Evolutionary conservation across 2,329 filamentous ascomycete species (phyloP).

Genomic region (Aspergillus sp.): DNA sequence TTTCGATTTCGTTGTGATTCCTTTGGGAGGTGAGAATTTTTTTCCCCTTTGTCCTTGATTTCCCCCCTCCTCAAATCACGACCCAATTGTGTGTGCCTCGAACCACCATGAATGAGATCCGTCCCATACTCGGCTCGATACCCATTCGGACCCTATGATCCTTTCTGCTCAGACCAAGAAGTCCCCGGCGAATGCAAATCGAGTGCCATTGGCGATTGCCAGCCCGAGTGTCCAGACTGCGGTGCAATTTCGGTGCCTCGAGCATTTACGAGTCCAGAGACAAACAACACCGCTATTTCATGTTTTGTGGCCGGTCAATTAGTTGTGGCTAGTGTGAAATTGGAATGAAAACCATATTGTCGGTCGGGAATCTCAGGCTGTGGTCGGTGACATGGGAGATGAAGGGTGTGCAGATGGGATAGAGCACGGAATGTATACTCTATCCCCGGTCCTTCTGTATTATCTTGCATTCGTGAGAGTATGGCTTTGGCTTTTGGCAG

Average conservation of each 20-base stretch:
- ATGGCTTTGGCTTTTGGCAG: neutral
- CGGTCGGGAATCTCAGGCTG: neutral
- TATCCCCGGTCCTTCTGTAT: neutral
- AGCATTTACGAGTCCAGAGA: too few species aligned
- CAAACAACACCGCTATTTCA: too few species aligned
- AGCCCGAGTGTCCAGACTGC: neutral
- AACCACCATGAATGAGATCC: neutral
- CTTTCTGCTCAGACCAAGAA: slow-evolving; percentile 1
- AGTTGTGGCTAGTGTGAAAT: neutral
- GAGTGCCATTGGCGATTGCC: slow-evolving; percentile 8
- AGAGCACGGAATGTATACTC: neutral
- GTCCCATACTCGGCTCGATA: neutral
- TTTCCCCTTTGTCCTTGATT: slow-evolving; percentile 5
- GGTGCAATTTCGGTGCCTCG: too few species aligned
- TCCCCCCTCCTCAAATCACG: neutral
- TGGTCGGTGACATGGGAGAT: neutral
- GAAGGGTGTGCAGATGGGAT: neutral
- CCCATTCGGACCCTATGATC: slow-evolving; percentile 1
- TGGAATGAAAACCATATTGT: neutral
- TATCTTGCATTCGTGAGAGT: neutral
- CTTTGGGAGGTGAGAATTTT: slow-evolving; percentile 18
- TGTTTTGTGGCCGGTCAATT: too few species aligned
- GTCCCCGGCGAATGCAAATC: slow-evolving; percentile 4
- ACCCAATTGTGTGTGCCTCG: neutral
- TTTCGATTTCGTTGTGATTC: slow-evolving; percentile 17